Evolutionary conservation across 1,284 basidiomycete species (phyloP), one percentile per base, ranked within the genome.

Genomic region (Cutaneotrichosporon cavernicola): DNA sequence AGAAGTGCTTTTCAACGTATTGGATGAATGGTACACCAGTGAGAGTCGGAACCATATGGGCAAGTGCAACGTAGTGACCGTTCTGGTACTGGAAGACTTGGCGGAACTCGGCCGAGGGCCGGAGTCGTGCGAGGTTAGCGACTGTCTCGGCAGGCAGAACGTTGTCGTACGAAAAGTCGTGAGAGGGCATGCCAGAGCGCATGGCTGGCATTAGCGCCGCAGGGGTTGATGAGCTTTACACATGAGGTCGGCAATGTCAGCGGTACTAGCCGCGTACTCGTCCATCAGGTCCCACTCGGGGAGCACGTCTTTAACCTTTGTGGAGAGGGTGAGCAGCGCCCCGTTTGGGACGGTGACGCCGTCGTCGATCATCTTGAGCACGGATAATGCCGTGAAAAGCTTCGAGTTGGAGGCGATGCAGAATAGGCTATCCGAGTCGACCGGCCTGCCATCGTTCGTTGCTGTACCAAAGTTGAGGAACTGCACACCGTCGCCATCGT

Each of bases 341-440:
- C 71, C 70, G 3, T 72, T 46, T 0, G 81, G 81, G 16, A 84
- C 72, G 6, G 72, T 63, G 0, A 82, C 81, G 5, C 73, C 66
- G 62, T 84, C 82, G 40, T 79, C 71, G 16, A 83, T 75, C 21
- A 82, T 69, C 13, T 83, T 71, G 0, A 82, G 82, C 4, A 83
- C 47, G 0, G 82, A 71, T 2, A 80, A 69, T 0, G 77, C 73
- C 0, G 81, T 75, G 70, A 84, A 84, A 0, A 83, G 78, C 65
- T 84, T 85, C 2, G 83, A 83, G 68, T 81, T 83, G 14, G 83
- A 84, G 1, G 76, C 83, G 47, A 85, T 78, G 4, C 68, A 72
- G 65, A 83, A 83, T 30, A 81, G 68, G 0, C 81, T 78, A 82
- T 84, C 60, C 0, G 46, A 38, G 16, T 62, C 56, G 16, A 56